Base-by-base conservation (phyloP, 257 asterid genomes). In the Penstemon barbatus region DNA sequence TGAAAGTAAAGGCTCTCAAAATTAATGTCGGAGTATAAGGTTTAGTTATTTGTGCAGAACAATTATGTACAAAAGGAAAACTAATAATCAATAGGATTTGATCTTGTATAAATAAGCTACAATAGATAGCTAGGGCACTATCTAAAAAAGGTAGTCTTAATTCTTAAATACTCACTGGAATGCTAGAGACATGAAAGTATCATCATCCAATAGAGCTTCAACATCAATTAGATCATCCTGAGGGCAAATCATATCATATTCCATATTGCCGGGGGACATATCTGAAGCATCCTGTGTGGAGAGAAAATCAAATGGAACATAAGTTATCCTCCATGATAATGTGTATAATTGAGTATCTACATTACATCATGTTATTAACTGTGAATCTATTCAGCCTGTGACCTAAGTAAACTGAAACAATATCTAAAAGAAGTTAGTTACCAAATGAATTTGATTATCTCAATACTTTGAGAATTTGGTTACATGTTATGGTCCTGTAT, bases 171-270 rank as follows among this genome's bases (percentile, higher is more conserved):
- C 71, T 92, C 86, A 83, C 65, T 85, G 84, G 64, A 86, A 88
- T 44, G 94, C 77, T 60, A 84, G 72, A 64, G 96, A 82, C 96
- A 92, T 92, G 79, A 90, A 88, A 58, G 88, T 83, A 53, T 90
- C 97, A 52, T 90, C 96, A 61, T 90, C 95, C 78, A 85, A 75
- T 65, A 92, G 68, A 63, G 85, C 63, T 10, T 77, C 83, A 15
- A 92, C 72, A 48, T 92, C 97, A 12, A 92, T 65, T 13, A 92
- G 83, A 19, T 88, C 97, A 56, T 85, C 97, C 45, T 79, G 93
- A 0, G 80, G 77, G 74, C 77, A 83, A 42, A 36, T 72, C 79
- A 71, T 67, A 59, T 81, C 81, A 25, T 25, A 25, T 13, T 79
- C 90, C 5, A 71, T 50, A 72, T 69, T 81, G 64, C 72, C 78